phyloP scores from a whole-genome alignment of 1,139 yeast species.

The Debaryomyces subglobosus region DNA sequence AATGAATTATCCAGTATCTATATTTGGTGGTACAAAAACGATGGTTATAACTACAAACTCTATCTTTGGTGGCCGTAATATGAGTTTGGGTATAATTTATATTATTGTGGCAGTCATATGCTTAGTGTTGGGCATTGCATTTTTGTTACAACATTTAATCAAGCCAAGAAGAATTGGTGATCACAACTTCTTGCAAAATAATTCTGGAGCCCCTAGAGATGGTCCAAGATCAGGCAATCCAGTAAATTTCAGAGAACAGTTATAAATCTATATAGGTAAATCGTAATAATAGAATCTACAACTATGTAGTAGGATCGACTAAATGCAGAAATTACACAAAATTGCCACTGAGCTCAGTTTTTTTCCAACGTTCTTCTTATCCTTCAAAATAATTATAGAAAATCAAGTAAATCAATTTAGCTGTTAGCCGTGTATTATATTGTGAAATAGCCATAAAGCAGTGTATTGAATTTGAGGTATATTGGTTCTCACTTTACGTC shows the following conservation, averaged over 20 bases:
- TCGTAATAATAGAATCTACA: constrained; percentile 2
- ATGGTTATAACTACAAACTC: constrained; percentile 68
- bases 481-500: not conserved
- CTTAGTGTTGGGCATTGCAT: constrained; percentile 48
- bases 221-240: constrained; percentile 6
- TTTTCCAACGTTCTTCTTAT: constrained; percentile 8
- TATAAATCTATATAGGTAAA: constrained; percentile 15
- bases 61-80: constrained; percentile 70
- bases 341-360: not conserved
- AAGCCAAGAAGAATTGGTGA: constrained; percentile 51
- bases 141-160: constrained; percentile 50
- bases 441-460: not conserved
- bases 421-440: not conserved
- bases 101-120: constrained; percentile 62
- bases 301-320: not conserved
- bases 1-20: constrained; percentile 68
- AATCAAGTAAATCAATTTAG: not conserved
- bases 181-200: constrained; percentile 43
- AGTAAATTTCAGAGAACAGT: constrained; percentile 30
- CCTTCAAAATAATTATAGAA: not conserved
- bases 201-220: constrained; percentile 15
- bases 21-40: constrained; percentile 72
- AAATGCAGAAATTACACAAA: constrained; percentile 5
- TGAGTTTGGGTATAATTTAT: constrained; percentile 68
- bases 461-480: not conserved